Conservation (phyloP, 176 grass and related monocot genomes). For the Ampelocalamus luodianensis region DNA sequence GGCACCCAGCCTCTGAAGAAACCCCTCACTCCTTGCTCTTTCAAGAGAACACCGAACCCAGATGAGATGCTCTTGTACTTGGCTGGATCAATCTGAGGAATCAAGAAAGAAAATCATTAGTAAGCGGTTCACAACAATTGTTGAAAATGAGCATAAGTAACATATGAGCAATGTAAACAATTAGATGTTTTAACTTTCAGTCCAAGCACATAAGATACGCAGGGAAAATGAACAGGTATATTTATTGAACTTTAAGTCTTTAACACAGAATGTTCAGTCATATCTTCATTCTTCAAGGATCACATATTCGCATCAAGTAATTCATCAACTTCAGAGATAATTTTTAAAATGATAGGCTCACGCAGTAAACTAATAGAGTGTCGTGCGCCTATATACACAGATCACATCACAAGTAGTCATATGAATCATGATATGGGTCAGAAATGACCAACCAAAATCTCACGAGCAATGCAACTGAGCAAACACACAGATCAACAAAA, state of each 20-base stretch:
- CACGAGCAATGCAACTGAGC: not conserved
- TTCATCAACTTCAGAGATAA: not conserved
- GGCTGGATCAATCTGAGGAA: constrained; percentile 65
- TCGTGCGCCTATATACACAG: not conserved
- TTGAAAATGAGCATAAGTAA: not conserved
- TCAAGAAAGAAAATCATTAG: not conserved
- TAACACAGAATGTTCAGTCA: not conserved
- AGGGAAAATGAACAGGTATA: not conserved
- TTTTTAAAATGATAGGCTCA: not conserved
- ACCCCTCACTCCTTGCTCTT: constrained; percentile 73
- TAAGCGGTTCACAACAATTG: not conserved
- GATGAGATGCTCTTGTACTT: constrained; percentile 86
- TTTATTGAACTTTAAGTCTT: not conserved
- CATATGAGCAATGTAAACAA: not conserved
- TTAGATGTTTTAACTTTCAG: not conserved
- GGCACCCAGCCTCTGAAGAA: constrained; percentile 85
- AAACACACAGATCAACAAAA: not conserved
- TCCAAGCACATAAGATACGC: not conserved
- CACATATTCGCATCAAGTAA: not conserved
- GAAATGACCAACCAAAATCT: not conserved
- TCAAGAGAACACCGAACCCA: constrained; percentile 69
- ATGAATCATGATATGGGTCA: not conserved
- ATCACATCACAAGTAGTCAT: not conserved
- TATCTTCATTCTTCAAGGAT: not conserved
- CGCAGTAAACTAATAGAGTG: not conserved